Evolutionary conservation across 768 basidiomycete genomes (phyloP).

Genomic region (Cyclocybe cylindracea): DNA sequence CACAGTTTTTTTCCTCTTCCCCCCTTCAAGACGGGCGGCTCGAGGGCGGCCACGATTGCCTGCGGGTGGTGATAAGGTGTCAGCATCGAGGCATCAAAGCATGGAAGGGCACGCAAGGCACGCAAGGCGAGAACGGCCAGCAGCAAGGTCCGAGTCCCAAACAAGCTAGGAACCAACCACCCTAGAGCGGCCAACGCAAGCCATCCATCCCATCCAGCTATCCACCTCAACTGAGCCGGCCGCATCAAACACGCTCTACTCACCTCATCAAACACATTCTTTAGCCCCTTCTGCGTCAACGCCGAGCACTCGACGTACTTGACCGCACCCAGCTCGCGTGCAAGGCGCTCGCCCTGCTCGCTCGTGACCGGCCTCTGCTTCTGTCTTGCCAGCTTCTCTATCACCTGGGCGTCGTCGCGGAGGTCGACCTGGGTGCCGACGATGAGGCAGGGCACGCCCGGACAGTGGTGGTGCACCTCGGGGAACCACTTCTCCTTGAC

Average conservation of each 20-base stretch:
- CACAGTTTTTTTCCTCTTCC: conserved; percentile 73
- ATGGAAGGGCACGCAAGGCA: conserved; percentile 6
- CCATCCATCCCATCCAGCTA: not conserved
- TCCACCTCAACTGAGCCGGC: not conserved
- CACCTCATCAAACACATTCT: conserved; percentile 99
- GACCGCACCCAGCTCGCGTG: conserved; percentile 96
- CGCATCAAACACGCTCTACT: conserved; percentile 30
- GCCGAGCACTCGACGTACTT: conserved; percentile 99
- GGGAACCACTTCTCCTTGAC: conserved; percentile 99
- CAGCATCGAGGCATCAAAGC: too few relatives aligned
- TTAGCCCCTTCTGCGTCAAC: conserved; percentile 97
- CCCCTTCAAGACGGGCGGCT: conserved; percentile 80
- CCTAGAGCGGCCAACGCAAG: conserved; percentile 3
- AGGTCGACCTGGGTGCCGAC: conserved; percentile 98
- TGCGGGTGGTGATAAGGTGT: conserved; percentile 24
- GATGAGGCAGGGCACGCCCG: conserved; percentile 98
- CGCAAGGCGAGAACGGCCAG: conserved; percentile 5
- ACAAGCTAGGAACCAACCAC: too few relatives aligned
- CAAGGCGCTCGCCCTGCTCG: conserved; percentile 92
- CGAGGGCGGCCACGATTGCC: conserved; percentile 98
- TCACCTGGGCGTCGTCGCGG: conserved; percentile 88
- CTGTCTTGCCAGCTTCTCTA: conserved; percentile 94
- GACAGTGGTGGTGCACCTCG: conserved; percentile 99
- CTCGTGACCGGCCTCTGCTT: conserved; percentile 90
- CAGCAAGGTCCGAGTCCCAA: conserved; percentile 7